Conservation (phyloP, 73 alveolate genomes). For the Breviolum minutum region DNA sequence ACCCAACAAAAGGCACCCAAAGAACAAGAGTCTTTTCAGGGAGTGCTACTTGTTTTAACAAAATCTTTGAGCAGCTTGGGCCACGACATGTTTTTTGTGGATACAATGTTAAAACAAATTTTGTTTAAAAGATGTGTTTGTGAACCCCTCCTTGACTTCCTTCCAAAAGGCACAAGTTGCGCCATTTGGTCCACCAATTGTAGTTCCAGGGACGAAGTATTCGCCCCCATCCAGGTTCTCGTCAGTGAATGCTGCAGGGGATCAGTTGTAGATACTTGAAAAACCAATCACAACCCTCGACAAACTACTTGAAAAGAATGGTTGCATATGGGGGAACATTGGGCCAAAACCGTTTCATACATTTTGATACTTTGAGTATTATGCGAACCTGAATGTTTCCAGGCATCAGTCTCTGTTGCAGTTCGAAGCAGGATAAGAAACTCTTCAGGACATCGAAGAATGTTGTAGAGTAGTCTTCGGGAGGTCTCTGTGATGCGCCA, state of each 20-base stretch:
- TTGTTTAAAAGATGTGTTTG: no score
- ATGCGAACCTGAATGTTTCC: not conserved
- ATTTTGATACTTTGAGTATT: no score
- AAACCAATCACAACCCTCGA: not conserved
- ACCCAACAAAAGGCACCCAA: not conserved
- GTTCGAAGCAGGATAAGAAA: not conserved
- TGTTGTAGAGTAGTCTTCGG: not conserved
- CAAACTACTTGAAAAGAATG: not conserved
- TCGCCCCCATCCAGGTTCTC: not conserved
- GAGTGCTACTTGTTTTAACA: not conserved
- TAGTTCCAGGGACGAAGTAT: not conserved
- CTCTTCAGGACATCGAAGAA: not conserved
- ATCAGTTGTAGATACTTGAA: not conserved
- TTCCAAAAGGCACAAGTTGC: not conserved
- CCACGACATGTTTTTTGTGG: not conserved
- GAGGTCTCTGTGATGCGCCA: not conserved
- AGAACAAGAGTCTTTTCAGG: no score
- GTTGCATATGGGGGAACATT: no score
- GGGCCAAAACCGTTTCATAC: no score
- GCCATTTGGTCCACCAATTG: not conserved
- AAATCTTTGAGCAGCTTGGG: not conserved
- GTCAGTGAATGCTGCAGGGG: not conserved
- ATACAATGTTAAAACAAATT: no score
- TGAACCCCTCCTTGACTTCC: not conserved
- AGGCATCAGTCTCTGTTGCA: not conserved